Evolutionary conservation across 2,329 filamentous ascomycete genomes (phyloP).

Genomic region (Phaeosphaeria sp.): DNA sequence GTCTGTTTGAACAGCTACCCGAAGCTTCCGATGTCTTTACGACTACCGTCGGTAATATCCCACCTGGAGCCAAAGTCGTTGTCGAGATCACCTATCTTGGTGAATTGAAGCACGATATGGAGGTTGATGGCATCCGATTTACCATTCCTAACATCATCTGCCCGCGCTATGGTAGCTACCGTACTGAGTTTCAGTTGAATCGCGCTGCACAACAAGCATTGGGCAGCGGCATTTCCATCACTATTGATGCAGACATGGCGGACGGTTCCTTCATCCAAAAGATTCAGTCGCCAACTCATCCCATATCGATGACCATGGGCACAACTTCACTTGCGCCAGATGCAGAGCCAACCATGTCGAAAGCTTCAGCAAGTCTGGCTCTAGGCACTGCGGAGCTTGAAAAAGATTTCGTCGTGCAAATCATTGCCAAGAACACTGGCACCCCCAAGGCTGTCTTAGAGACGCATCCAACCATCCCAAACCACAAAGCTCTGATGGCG

Average conservation of each 20-base stretch:
- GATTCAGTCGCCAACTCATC: conserved; percentile 71
- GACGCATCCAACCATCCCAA: conserved; percentile 65
- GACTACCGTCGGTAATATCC: conserved; percentile 72
- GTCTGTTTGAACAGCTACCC: conserved; percentile 67
- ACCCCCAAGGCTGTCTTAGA: conserved; percentile 71
- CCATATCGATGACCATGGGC: conserved; percentile 70
- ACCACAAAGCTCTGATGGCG: conserved; percentile 72
- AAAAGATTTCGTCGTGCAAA: conserved; percentile 71
- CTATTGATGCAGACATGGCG: conserved; percentile 66
- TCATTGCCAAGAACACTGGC: conserved; percentile 66
- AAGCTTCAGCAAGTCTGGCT: conserved; percentile 67
- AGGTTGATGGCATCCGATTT: conserved; percentile 70
- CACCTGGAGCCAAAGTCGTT: conserved; percentile 61
- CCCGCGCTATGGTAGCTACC: conserved; percentile 67
- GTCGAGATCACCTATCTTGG: conserved; percentile 72
- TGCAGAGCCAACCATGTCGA: conserved; percentile 60
- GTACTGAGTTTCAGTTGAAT: conserved; percentile 40
- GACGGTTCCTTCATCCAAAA: conserved; percentile 63
- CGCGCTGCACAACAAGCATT: conserved; percentile 11
- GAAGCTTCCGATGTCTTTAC: conserved; percentile 70
- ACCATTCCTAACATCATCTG: conserved; percentile 72
- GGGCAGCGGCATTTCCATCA: conserved; percentile 58
- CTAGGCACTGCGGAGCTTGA: conserved; percentile 62
- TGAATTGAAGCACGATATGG: conserved; percentile 74
- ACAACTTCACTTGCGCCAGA: conserved; percentile 57